A percentile compares a stretch with the other conserved stretches of the same genome.
phyloP scores from a whole-genome alignment of 2,329 filamentous ascomycete species.

The Didymella arachidicola region DNA sequence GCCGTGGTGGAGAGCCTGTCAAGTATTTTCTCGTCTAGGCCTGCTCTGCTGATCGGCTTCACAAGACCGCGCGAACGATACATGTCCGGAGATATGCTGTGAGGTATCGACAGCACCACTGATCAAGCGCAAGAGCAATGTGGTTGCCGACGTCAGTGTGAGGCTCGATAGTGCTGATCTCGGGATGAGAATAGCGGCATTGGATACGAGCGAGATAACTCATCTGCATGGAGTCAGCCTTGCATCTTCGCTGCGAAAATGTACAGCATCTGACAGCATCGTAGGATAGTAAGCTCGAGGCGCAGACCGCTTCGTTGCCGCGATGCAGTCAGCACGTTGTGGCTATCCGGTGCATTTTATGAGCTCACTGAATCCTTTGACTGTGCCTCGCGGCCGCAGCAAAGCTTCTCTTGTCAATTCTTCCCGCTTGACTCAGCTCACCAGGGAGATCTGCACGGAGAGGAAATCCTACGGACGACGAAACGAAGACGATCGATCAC shows the following conservation, averaged over 20 bases:
- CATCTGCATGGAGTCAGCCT: background rate
- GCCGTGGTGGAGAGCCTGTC: background rate
- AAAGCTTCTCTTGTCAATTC: background rate
- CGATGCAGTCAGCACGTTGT: background rate
- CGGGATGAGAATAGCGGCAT: background rate
- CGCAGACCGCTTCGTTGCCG: background rate
- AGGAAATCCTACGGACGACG: background rate
- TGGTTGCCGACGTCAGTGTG: constrained; percentile 3
- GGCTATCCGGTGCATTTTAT: background rate
- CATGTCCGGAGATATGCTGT: background rate
- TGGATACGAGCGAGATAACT: constrained; percentile 1
- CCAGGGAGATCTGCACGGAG: background rate
- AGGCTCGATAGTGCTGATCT: constrained; percentile 2
- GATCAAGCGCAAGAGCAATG: constrained; percentile 4
- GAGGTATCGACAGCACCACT: background rate
- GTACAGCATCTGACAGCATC: background rate
- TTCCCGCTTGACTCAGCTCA: background rate
- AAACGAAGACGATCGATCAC: background rate
- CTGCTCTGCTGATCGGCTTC: constrained; percentile 7
- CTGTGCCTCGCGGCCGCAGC: background rate
- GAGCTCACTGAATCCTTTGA: constrained; percentile 4
- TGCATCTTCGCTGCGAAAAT: background rate
- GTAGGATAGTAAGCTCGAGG: background rate
- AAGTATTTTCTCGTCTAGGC: background rate
- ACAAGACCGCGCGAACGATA: background rate